Percentiles rank a stretch among this genome's conserved stretches.
Conservation (phyloP, 139 green algal genomes). For the Tetradesmus lagerheimii region DNA sequence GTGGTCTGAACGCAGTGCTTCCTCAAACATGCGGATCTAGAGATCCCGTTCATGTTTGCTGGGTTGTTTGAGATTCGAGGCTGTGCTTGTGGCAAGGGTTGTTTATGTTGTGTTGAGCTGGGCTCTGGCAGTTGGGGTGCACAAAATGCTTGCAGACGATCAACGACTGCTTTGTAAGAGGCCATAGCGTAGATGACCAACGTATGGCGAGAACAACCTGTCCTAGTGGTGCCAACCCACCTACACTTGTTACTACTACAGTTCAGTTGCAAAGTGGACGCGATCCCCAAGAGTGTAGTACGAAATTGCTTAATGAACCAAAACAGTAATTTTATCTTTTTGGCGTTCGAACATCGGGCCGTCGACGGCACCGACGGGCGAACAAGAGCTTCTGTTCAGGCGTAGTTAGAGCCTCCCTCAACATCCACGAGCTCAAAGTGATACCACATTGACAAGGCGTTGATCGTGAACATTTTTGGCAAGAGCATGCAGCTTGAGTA, state of each 20-base stretch:
- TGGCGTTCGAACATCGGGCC: too few relatives aligned
- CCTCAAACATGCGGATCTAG: neutral
- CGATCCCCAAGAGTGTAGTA: neutral
- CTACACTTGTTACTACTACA: neutral
- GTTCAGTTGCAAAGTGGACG: too few relatives aligned
- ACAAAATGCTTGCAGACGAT: neutral
- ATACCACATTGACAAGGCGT: too few relatives aligned
- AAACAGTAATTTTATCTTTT: too few relatives aligned
- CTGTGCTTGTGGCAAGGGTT: neutral
- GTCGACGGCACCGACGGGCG: too few relatives aligned
- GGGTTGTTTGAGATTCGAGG: neutral
- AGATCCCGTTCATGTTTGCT: neutral
- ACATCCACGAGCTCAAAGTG: too few relatives aligned
- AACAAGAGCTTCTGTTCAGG: too few relatives aligned
- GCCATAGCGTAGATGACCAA: neutral
- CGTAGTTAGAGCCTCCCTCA: too few relatives aligned
- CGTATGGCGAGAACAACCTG: neutral
- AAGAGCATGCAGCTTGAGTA: too few relatives aligned
- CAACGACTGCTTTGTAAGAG: neutral
- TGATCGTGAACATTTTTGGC: too few relatives aligned
- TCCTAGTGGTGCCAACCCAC: neutral
- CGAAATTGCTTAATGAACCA: neutral
- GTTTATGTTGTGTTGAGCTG: neutral
- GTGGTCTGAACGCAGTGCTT: neutral
- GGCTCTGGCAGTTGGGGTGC: neutral